These are phyloP conservation scores for Luvunga scandens DNA, from an alignment of 345 rosid species.

Conservation along the genomic window DNA sequence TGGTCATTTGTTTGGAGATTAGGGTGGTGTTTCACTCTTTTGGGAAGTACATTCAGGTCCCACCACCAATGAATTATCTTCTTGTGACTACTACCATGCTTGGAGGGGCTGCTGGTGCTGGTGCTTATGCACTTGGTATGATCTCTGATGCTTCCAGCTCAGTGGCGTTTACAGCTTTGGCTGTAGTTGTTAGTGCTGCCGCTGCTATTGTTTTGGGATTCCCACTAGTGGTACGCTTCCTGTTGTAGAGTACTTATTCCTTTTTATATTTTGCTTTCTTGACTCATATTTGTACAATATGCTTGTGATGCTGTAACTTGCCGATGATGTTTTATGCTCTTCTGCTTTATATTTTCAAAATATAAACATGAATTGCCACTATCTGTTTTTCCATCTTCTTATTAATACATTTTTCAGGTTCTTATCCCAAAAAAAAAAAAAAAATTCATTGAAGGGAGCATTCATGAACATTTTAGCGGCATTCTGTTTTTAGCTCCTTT, in stretches of 20 bases:
- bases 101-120: constrained; percentile 92
- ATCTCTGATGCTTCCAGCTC: constrained; percentile 82
- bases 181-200: constrained; percentile 83
- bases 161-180: constrained; percentile 65
- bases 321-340: neutral
- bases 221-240: constrained; percentile 70
- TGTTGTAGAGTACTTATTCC: neutral
- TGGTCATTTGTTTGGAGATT: constrained; percentile 87
- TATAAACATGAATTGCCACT: neutral
- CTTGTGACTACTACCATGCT: constrained; percentile 87
- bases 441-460: neutral
- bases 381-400: too few species aligned
- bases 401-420: too few species aligned
- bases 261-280: neutral
- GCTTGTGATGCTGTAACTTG: neutral
- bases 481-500: neutral
- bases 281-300: neutral
- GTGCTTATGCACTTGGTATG: constrained; percentile 84
- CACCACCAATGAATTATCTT: constrained; percentile 82
- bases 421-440: too few species aligned
- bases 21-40: constrained; percentile 94
- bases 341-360: too few species aligned
- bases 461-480: neutral
- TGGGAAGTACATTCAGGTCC: constrained; percentile 94
- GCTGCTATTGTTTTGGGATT: constrained; percentile 95